Conservation (phyloP, 805 yeast genomes). For the Nakazawaea wyomingensis region DNA sequence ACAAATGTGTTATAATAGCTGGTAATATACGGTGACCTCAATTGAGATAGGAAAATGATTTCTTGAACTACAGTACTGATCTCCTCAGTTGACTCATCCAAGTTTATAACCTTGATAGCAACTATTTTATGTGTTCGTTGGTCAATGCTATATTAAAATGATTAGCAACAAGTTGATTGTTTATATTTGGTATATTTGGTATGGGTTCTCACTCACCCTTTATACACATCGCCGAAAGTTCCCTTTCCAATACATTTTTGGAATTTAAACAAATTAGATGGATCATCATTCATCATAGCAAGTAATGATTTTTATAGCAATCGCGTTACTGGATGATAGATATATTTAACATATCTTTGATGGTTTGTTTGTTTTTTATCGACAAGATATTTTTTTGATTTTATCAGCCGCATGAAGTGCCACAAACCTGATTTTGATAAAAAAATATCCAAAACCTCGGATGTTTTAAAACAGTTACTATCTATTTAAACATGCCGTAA, state of each 20-base stretch:
- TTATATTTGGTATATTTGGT: too few species aligned
- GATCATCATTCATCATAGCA: slow-evolving; percentile 13
- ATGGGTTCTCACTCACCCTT: slow-evolving; percentile 40
- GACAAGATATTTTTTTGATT: too few species aligned
- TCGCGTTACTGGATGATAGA: too few species aligned
- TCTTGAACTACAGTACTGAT: slow-evolving; percentile 69
- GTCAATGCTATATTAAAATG: slow-evolving; percentile 14
- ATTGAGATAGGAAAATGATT: slow-evolving; percentile 63
- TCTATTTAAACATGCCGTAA: too few species aligned
- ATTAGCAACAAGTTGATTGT: background rate
- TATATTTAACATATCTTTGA: too few species aligned
- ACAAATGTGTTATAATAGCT: slow-evolving; percentile 59
- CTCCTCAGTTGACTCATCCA: slow-evolving; percentile 77
- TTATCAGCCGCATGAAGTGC: too few species aligned
- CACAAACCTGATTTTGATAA: too few species aligned
- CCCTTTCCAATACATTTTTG: slow-evolving; percentile 73
- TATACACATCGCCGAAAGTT: slow-evolving; percentile 82
- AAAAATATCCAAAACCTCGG: too few species aligned
- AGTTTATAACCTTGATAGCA: slow-evolving; percentile 82
- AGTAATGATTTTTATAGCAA: background rate
- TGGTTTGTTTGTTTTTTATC: too few species aligned
- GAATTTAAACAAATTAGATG: slow-evolving; percentile 22
- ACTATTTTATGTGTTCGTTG: slow-evolving; percentile 33
- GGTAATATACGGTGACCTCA: slow-evolving; percentile 65
- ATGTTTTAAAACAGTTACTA: too few species aligned